Base-by-base conservation (phyloP, 345 rosid species). In the Linum usitatissimum region DNA sequence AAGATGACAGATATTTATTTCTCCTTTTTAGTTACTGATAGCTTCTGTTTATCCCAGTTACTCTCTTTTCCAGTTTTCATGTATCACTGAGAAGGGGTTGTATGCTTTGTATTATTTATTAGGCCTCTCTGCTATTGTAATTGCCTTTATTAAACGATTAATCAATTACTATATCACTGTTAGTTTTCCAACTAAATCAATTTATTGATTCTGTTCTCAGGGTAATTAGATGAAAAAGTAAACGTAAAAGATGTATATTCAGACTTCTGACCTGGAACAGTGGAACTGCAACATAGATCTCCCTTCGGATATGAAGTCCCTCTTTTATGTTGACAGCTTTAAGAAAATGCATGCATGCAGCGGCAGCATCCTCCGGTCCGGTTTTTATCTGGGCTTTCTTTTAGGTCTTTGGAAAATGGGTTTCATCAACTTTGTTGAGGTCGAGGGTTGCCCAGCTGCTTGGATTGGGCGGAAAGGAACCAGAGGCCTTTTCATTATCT, bases 351-450 rank as follows among this genome's bases (percentile, higher is more conserved):
- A n/a, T 2, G 28, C 28, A 23, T 23, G 28, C 28, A 23, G 28
- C 28, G 2, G 28, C 28, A 23, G n/a, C n/a, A n/a, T n/a, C n/a
- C n/a, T n/a, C n/a, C n/a, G n/a, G n/a, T 23, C 1, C 2, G 28
- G 10, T 9, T 60, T 57, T 81, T 68, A 79, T 63, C 54, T 78
- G 56, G 57, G 73, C 70, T 82, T 84, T 76, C 88, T 73, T 75
- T 87, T 85, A 59, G 72, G 76, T 79, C 83, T 83, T 74, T 80
- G 88, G 69, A 87, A 87, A 63, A 59, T 81, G 59, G 97, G 95
- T 77, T 83, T 87, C 74, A 87, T 82, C 51, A 83, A 77, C 81
- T 82, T 85, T 78, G 83, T 90, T 45, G 90, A 73, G 40, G 81
- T 72, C 48, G 62, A 18, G 60, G 38, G 61, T 60, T 75, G 84